Evolutionary conservation across 495 filamentous ascomycete genomes (phyloP).

Genomic region (Hypoxylon trugodes): DNA sequence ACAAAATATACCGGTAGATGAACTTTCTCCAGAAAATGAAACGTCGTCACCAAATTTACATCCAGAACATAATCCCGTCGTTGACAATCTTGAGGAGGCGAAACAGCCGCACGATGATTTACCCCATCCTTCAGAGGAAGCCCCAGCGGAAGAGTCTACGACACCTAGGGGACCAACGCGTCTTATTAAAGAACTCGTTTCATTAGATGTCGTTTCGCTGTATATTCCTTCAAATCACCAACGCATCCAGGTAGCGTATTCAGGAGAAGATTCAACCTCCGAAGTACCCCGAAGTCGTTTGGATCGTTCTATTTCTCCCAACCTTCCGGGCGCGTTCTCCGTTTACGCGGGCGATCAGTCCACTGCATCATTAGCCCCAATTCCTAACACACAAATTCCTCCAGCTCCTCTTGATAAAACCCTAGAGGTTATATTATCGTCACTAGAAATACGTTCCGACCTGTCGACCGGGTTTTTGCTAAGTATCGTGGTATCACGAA

Average conservation of each 20-base stretch:
- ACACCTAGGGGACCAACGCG: conserved; percentile 58
- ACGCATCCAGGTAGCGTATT: conserved; percentile 42
- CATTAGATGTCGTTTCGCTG: conserved; percentile 49
- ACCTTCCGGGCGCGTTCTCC: conserved; percentile 67
- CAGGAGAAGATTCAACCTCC: conserved; percentile 26
- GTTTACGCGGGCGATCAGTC: conserved; percentile 48
- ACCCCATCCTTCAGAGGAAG: background rate
- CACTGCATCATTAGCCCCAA: conserved; percentile 30
- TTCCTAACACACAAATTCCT: conserved; percentile 1
- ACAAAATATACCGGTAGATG: background rate
- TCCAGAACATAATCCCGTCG: background rate
- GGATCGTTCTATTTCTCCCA: conserved; percentile 50
- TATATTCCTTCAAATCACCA: conserved; percentile 55
- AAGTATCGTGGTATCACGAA: conserved; percentile 64
- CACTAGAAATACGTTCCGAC: conserved; percentile 68
- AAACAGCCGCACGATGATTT: conserved; percentile 12
- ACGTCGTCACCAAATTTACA: background rate
- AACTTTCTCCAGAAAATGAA: background rate
- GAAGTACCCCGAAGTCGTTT: conserved; percentile 14
- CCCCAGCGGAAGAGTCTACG: conserved; percentile 44
- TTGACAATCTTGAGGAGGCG: conserved; percentile 38
- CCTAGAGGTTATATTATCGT: conserved; percentile 65
- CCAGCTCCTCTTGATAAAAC: conserved; percentile 43
- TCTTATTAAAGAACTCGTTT: conserved; percentile 59
- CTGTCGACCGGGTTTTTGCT: conserved; percentile 73